A percentile compares a stretch with the other conserved stretches of the same genome.
Conservation (phyloP, 2,329 filamentous ascomycete species). For the Hypoxylon sp. region DNA sequence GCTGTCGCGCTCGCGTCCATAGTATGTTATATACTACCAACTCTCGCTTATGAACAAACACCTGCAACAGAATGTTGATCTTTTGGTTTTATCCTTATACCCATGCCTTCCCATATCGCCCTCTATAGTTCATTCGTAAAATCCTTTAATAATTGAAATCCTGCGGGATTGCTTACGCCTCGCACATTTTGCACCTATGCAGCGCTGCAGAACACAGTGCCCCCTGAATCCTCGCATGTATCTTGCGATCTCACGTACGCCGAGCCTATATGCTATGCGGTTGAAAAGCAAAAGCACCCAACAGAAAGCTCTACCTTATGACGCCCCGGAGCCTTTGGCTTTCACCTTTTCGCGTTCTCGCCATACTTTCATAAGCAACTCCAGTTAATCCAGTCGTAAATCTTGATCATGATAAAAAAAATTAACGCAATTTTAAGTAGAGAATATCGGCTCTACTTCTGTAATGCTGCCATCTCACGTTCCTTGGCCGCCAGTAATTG, state of each 20-base stretch:
- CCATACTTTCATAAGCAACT: constrained; percentile 26
- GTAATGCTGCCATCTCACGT: constrained; percentile 74
- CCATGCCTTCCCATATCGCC: constrained; percentile 17
- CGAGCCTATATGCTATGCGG: constrained; percentile 40
- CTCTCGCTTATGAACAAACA: not conserved
- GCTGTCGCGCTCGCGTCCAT: not conserved
- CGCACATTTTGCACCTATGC: constrained; percentile 17
- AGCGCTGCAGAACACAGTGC: constrained; percentile 19
- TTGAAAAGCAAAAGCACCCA: constrained; percentile 27
- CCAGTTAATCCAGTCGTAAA: constrained; percentile 32
- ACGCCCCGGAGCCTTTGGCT: constrained; percentile 25
- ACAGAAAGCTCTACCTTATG: constrained; percentile 19
- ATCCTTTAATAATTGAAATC: constrained; percentile 15
- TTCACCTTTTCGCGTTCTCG: constrained; percentile 23
- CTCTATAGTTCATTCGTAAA: constrained; percentile 9
- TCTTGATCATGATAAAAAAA: constrained; percentile 32
- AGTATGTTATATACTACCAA: constrained; percentile 1
- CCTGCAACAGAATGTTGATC: not conserved
- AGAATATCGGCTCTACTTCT: constrained; percentile 45
- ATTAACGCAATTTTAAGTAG: constrained; percentile 1
- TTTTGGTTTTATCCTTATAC: not conserved
- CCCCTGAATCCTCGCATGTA: constrained; percentile 15
- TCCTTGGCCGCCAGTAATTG: constrained; percentile 81
- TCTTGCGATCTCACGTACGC: constrained; percentile 35
- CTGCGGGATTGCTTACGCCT: constrained; percentile 10